Percentiles rank a stretch among this genome's conserved stretches.
phyloP scores from a whole-genome alignment of 148 eudicot species.

The Arctostaphylos glauca region DNA sequence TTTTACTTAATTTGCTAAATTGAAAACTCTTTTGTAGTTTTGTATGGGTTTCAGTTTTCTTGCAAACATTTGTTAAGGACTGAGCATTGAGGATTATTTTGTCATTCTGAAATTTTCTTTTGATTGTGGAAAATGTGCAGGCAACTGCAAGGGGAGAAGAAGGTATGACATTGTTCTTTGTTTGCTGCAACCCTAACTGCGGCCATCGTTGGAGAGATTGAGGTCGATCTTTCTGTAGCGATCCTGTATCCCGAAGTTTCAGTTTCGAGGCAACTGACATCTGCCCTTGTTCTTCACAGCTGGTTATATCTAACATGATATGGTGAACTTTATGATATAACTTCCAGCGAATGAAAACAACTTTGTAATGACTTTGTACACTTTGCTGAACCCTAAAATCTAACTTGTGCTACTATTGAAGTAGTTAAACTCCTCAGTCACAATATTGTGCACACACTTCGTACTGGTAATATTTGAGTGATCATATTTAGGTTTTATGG shows the following conservation, averaged over 20 bases:
- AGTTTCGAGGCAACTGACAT: background rate
- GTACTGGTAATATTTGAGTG: background rate
- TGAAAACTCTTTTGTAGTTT: background rate
- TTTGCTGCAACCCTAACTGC: conserved; percentile 89
- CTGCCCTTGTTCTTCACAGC: background rate
- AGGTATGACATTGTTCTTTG: conserved; percentile 88
- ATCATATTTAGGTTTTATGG: background rate
- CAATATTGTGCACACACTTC: background rate
- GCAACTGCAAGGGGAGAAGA: conserved; percentile 91
- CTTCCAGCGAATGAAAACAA: background rate
- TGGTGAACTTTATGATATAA: background rate
- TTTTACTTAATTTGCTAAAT: background rate
- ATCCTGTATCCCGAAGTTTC: background rate
- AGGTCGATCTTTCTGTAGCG: background rate
- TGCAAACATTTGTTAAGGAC: background rate
- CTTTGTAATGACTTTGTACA: background rate
- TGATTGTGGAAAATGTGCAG: conserved; percentile 29
- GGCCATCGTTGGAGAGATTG: conserved; percentile 86
- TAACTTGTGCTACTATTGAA: background rate
- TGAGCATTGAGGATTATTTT: background rate
- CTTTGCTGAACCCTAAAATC: conserved; percentile 10
- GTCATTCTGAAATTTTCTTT: background rate
- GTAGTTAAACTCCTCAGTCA: background rate
- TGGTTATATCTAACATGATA: background rate
- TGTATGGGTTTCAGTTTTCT: background rate